phyloP scores from a whole-genome alignment of 116 monocot species.

The Cymodocea nodosa region DNA sequence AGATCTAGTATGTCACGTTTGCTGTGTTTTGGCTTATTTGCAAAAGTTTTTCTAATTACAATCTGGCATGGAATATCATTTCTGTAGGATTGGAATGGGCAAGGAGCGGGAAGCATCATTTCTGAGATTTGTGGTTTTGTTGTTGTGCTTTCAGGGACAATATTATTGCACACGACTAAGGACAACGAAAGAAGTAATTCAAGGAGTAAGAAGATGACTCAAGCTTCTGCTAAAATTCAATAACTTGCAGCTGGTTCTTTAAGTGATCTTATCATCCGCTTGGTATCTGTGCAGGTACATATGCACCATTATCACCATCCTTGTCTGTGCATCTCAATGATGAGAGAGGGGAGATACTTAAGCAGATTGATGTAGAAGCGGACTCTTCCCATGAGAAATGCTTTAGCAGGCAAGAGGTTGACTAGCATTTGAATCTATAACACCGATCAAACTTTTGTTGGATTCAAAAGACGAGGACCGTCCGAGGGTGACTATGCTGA shows the following conservation, averaged over 20 bases:
- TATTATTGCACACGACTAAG: constrained; percentile 69
- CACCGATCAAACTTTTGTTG: neutral
- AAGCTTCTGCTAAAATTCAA: neutral
- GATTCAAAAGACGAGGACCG: neutral
- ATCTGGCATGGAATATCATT: neutral
- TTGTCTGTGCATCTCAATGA: constrained; percentile 37
- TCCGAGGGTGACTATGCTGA: neutral
- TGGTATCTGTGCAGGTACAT: constrained; percentile 27
- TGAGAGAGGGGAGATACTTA: constrained; percentile 46
- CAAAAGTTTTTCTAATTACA: neutral
- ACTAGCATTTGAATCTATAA: neutral
- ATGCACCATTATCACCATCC: constrained; percentile 60
- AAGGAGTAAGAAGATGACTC: constrained; percentile 25
- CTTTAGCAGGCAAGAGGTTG: constrained; percentile 39
- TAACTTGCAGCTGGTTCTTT: neutral
- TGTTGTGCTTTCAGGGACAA: constrained; percentile 74
- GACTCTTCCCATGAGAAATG: constrained; percentile 33
- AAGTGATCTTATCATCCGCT: neutral
- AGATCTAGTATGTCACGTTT: too few relatives aligned
- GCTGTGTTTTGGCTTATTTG: neutral
- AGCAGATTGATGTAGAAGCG: constrained; percentile 50
- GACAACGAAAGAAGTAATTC: constrained; percentile 52
- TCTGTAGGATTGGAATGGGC: constrained; percentile 86
- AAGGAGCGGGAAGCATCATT: constrained; percentile 47
- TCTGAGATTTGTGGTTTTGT: constrained; percentile 95